Base-by-base conservation (phyloP, 257 asterid genomes). In the Knoxia roxburghii region DNA sequence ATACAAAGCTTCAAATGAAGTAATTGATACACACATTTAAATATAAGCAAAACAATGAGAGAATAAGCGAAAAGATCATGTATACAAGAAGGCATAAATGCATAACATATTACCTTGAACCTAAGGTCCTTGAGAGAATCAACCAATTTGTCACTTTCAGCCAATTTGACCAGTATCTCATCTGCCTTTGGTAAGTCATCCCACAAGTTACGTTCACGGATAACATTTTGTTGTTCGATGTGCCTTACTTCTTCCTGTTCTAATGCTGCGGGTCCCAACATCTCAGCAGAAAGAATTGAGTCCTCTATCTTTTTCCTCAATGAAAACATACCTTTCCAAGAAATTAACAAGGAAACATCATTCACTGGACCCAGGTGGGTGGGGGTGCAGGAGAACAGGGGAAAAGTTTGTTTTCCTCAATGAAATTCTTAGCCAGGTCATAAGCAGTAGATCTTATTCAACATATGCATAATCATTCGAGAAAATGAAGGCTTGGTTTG, bases 221-320 rank as follows among this genome's bases (percentile, higher is more conserved):
- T 72, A 74, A 79, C 81, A 77, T 84, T 83, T 76, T 83, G 92
- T 68, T 76, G 86, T 61, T 81, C 72, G 53, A 75, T 71, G 60
- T 65, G 86, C 21, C 82, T 86, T 33, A 87, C 85, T 78, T 81
- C 92, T 73, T 85, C 96, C 51, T 77, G 75, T 65, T 90, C 92
- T 71, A 88, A 73, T 17, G 95, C 96, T 12, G 82, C 78, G 9
- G 96, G 86, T 35, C 83, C 84, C 67, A 82, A 45, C 83, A 83
- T 86, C 82, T 90, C 92, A 6, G 96, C 96, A 45, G 87, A 89
- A 35, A 86, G 87, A 73, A 90, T 75, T 11, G 94, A 90, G 66
- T 88, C 95, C 72, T 88, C 95, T 50, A 88, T 84, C 75, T 87
- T 84, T 77, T 84, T 90, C 76, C 85, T 83, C 78, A 86, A 69